Base-by-base conservation (phyloP, 2,329 filamentous ascomycete genomes). In the Sphaerulina vaccinii region DNA sequence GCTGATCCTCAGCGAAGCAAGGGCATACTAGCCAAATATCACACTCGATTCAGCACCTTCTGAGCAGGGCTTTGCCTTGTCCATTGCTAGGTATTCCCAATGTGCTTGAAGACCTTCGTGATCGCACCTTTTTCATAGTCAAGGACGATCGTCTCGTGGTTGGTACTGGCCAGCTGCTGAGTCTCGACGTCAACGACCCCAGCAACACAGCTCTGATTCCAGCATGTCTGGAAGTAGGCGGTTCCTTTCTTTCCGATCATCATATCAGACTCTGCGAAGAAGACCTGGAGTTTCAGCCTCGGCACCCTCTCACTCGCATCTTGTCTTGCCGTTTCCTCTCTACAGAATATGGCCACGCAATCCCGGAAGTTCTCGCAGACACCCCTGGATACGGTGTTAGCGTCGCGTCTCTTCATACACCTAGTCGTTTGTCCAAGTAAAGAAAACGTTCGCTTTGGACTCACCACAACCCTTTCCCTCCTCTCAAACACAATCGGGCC, bases 141-240 rank as follows among this genome's bases (percentile, higher is more conserved):
- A 2, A 60, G 11, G 10, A 67, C 35, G 5, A 63, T 52, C 2
- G 55, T 55, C 42, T 78, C 74, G 65, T 78, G 75, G 57, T 74
- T 67, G 8, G 70, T 68, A 1, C 60, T 69, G 5, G 63, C 18
- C 9, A 71, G 53, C 7, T 60, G 58, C 11, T 5, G 55, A 15
- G 58, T 62, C n/a, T 61, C 46, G n/a, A 75, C 71, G 39, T 71
- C 64, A 22, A 76, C 59, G 0, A 55, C 58, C 7, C 59, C 59
- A 2, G 58, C 59, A 10, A 66, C 58, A 5, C 62, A 65, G 10
- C 60, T 51, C 21, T 59, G 55, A 16, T 45, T 55, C 71, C 73
- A 78, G 48, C 73, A 73, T 3, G 66, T 39, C 50, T 75, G 67
- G 42, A 76, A 73, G 62, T 75, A 77, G 35, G 62, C 49, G 60